These are phyloP conservation scores for Cryptococcus sp. DNA, from an alignment of 1,284 basidiomycete species.

Conservation along the genomic window DNA sequence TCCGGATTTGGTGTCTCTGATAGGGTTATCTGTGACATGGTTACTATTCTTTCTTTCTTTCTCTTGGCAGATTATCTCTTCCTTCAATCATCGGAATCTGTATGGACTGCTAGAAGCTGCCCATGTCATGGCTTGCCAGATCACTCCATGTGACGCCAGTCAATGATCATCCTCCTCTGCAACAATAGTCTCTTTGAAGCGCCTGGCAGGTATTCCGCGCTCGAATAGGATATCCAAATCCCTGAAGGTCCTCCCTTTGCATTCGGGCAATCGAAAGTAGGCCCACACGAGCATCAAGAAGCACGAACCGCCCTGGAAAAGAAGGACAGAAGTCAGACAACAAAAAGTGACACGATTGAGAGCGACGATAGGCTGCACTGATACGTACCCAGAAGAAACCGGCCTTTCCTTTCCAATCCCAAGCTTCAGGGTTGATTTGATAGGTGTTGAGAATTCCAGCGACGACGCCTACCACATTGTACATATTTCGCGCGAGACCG, in stretches of 20 bases:
- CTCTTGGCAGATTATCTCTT: too few relatives aligned
- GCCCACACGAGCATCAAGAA: constrained; percentile 1
- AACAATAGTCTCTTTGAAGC: constrained; percentile 17
- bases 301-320: not conserved
- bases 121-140: too few relatives aligned
- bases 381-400: constrained; percentile 21
- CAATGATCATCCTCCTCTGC: not conserved
- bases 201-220: constrained; percentile 31
- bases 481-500: constrained; percentile 52
- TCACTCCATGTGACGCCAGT: too few relatives aligned
- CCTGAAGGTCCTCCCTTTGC: constrained; percentile 43
- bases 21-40: too few relatives aligned
- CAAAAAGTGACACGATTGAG: too few relatives aligned
- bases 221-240: constrained; percentile 50
- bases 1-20: too few relatives aligned
- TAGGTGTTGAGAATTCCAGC: constrained; percentile 15
- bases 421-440: constrained; percentile 18
- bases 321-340: not conserved
- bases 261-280: constrained; percentile 25
- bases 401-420: constrained; percentile 26
- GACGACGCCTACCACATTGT: constrained; percentile 46
- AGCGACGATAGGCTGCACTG: too few relatives aligned
- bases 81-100: too few relatives aligned
- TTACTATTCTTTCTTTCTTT: too few relatives aligned
- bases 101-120: too few relatives aligned